A percentile compares a stretch with the other conserved stretches of the same genome.
Evolutionary conservation across 768 basidiomycete genomes (phyloP).

Genomic region (Russula vinacea): DNA sequence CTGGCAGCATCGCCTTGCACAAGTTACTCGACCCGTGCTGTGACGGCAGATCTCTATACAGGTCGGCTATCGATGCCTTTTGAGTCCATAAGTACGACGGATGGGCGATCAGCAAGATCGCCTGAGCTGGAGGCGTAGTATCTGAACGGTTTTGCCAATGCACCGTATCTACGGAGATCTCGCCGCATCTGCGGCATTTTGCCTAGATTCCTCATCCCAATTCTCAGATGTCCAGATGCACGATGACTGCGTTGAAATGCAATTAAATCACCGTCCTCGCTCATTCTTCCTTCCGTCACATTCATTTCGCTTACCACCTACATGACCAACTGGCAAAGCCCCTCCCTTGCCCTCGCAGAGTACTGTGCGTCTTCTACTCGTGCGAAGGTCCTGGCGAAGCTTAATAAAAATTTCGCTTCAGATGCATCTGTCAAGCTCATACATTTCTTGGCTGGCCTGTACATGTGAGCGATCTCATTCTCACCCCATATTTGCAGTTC

Average conservation of each 20-base stretch:
- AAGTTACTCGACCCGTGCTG: no score
- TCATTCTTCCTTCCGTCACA: background rate
- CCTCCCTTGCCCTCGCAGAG: background rate
- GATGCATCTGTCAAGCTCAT: background rate
- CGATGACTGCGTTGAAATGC: background rate
- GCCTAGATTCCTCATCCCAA: no score
- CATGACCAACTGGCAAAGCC: background rate
- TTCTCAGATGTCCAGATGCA: no score
- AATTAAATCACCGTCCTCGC: background rate
- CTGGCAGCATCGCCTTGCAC: no score
- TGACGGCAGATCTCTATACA: no score
- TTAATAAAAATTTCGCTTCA: background rate
- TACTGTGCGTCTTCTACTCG: background rate
- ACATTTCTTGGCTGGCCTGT: slow-evolving; percentile 20
- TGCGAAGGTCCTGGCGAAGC: background rate
- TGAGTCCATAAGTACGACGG: no score
- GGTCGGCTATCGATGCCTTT: no score
- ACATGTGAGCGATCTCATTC: slow-evolving; percentile 11
- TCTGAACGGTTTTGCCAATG: no score
- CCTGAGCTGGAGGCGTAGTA: no score
- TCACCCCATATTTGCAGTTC: background rate
- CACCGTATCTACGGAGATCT: background rate
- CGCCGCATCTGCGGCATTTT: background rate
- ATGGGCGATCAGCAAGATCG: no score
- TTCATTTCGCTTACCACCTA: background rate